These are phyloP conservation scores for Curvularia sp. DNA, from an alignment of 2,329 filamentous ascomycete genomes.

Conservation along the genomic window DNA sequence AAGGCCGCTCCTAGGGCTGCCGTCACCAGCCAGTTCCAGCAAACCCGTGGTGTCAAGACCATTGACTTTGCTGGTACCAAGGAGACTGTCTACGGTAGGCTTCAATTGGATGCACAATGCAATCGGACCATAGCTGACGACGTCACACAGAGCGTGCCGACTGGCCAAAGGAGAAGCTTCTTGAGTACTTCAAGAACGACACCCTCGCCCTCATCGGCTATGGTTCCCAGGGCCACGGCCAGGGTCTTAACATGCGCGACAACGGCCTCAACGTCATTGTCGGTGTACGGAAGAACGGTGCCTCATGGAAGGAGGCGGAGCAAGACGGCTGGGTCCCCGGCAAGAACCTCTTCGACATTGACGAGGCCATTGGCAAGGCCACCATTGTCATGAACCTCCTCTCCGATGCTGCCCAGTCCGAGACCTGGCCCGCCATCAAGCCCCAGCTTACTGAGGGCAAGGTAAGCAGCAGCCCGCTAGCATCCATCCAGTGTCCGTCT, in stretches of 20 bases:
- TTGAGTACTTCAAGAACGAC: constrained; percentile 99
- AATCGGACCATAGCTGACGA: constrained; percentile 33
- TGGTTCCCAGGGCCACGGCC: constrained; percentile 96
- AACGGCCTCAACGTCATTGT: constrained; percentile 99
- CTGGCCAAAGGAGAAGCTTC: constrained; percentile 98
- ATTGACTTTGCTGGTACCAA: constrained; percentile 97
- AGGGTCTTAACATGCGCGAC: constrained; percentile 99
- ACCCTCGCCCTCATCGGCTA: constrained; percentile 99
- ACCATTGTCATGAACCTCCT: constrained; percentile 99
- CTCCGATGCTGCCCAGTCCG: constrained; percentile 94
- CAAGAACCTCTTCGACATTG: constrained; percentile 98
- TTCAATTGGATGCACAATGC: constrained; percentile 24
- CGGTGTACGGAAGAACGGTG: constrained; percentile 96
- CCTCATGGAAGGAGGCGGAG: constrained; percentile 97
- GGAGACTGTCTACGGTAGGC: constrained; percentile 90
- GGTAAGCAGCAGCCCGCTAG: constrained; percentile 59
- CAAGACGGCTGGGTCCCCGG: constrained; percentile 98
- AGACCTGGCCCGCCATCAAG: constrained; percentile 99
- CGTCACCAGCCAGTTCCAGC: constrained; percentile 64
- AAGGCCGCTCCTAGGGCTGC: constrained; percentile 57
- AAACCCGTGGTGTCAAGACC: constrained; percentile 90
- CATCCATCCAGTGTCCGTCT: constrained; percentile 32
- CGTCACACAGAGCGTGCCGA: constrained; percentile 81
- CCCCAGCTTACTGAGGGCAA: constrained; percentile 98
- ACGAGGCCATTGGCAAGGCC: constrained; percentile 91